phyloP scores from a whole-genome alignment of 2,329 filamentous ascomycete species.

The Colletotrichum acutatum region DNA sequence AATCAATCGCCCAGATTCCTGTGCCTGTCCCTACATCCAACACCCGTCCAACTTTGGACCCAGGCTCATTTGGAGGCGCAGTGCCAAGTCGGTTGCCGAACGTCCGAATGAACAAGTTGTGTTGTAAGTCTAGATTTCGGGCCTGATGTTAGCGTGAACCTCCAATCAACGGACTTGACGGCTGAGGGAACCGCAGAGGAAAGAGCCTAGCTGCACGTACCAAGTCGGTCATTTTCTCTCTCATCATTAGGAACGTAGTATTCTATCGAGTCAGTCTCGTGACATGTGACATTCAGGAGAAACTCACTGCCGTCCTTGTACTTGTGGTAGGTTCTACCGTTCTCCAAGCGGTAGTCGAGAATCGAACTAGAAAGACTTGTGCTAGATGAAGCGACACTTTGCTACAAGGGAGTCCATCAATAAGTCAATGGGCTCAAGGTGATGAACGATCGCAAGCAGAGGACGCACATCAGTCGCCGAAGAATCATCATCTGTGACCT shows the following conservation, averaged over 20 bases:
- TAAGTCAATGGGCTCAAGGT: background rate
- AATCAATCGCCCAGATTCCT: conserved; percentile 56
- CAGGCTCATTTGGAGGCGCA: conserved; percentile 37
- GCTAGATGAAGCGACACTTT: conserved; percentile 35
- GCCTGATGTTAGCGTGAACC: background rate
- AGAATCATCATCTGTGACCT: background rate
- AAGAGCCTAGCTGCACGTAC: background rate
- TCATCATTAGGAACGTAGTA: conserved; percentile 24
- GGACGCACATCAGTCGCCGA: background rate
- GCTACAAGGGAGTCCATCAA: background rate
- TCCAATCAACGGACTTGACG: background rate
- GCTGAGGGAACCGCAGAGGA: no score
- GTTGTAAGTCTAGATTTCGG: conserved; percentile 44
- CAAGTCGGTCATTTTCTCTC: conserved; percentile 15
- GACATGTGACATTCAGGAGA: no score
- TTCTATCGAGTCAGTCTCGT: background rate
- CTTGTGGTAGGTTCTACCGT: conserved; percentile 28
- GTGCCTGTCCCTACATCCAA: conserved; percentile 61
- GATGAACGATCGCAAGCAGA: background rate
- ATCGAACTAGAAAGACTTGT: conserved; percentile 47
- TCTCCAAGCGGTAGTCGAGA: conserved; percentile 4
- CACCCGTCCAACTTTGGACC: conserved; percentile 40
- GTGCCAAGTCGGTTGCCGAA: conserved; percentile 41
- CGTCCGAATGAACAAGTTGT: conserved; percentile 46
- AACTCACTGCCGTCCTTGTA: conserved; percentile 32